Conservation (phyloP, 768 basidiomycete genomes). For the Polyporus arcularius region DNA sequence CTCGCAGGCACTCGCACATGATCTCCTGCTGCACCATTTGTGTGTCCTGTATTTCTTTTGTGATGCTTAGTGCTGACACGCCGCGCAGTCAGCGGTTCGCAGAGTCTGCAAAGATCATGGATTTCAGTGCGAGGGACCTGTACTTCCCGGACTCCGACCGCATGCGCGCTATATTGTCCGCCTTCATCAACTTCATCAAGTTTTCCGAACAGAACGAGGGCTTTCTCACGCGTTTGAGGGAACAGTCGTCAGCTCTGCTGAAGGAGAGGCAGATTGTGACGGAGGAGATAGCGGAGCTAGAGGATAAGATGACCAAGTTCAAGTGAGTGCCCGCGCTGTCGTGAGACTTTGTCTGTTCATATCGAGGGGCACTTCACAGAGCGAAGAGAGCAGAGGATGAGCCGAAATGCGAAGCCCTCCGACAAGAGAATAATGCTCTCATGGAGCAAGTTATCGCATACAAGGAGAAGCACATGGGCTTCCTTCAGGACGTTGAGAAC, state of each 20-base stretch:
- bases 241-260: slow-evolving; percentile 55
- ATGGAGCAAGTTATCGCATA: slow-evolving; percentile 68
- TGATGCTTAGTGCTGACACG: not conserved
- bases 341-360: not conserved
- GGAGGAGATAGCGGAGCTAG: slow-evolving; percentile 49
- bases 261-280: slow-evolving; percentile 62
- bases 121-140: slow-evolving; percentile 78
- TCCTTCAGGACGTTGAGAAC: slow-evolving; percentile 65
- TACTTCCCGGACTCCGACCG: slow-evolving; percentile 72
- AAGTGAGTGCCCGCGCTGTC: slow-evolving; percentile 44
- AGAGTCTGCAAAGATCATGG: slow-evolving; percentile 68
- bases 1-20: slow-evolving; percentile 54
- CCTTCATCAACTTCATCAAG: slow-evolving; percentile 92
- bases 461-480: slow-evolving; percentile 60
- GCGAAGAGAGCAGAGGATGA: slow-evolving; percentile 68
- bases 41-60: not conserved
- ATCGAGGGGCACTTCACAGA: slow-evolving; percentile 35
- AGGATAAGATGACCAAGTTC: slow-evolving; percentile 52
- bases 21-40: slow-evolving; percentile 65
- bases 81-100: slow-evolving; percentile 64
- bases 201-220: slow-evolving; percentile 76
- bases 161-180: slow-evolving; percentile 75
- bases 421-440: slow-evolving; percentile 59
- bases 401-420: slow-evolving; percentile 61
- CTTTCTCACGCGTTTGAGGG: slow-evolving; percentile 62